Evolutionary conservation across 169 alveolate genomes (phyloP), one percentile per base, ranked within the genome.

Genomic region (Hepatocystis sp.): DNA sequence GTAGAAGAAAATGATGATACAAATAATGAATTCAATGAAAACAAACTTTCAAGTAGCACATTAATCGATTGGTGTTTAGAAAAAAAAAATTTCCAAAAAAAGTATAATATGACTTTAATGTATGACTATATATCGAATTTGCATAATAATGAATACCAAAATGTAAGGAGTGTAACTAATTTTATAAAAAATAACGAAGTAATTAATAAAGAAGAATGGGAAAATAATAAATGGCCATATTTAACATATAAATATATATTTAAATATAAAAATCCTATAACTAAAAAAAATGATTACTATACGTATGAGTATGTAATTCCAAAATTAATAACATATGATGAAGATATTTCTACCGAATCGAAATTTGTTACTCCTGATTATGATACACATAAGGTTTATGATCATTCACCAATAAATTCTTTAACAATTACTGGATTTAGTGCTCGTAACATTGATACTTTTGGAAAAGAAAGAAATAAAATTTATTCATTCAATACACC

Each of bases 401-500:
- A 56, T 42, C 56, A 76, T 23, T 76, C 88, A 11, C 88, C 88
- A 8, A 46, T 76, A 19, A 76, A 76, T 49, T 30, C 63, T n/a
- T 2, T 76, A 42, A 76, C 88, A 32, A 76, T 76, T 13, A 76
- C 78, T 44, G 88, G 88, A 10, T 76, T 76, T 39, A 76, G 66
- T 56, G 42, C 58, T 63, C 76, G 88, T 17, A 76, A 76, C 28
- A 76, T 76, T 47, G 88, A 76, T 51, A 76, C 88, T 2, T 76
- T 76, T 46, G 88, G 88, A 13, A 76, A 76, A 58, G 88, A 76
- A 28, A 25, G 88, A 76, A 76, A 76, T 36, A 76, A 76, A 56
- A 76, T 76, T 58, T 76, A 76, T 39, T 76, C 88, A 13, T 76
- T 76, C 30, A 58, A 76, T 63, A 76, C 88, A 27, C 88, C 88